A percentile compares a stretch with the other conserved stretches of the same genome.
Conservation (phyloP, 1,139 yeast genomes). For the Suhomyces bokatorum region DNA sequence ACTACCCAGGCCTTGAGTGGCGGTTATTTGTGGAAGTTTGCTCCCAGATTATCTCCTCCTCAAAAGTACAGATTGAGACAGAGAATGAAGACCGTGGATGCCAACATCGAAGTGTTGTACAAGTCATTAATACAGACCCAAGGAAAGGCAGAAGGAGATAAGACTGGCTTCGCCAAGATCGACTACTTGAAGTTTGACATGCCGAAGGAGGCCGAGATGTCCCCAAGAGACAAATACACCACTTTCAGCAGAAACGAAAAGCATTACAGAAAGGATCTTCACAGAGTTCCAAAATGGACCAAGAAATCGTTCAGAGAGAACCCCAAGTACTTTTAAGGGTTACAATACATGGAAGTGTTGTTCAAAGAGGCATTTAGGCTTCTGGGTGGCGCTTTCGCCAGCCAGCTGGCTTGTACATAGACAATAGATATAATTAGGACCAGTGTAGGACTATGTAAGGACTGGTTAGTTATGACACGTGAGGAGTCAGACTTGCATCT, state of each 20-base stretch:
- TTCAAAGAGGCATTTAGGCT: background rate
- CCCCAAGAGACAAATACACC: conserved; percentile 79
- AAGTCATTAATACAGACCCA: conserved; percentile 47
- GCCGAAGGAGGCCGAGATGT: conserved; percentile 84
- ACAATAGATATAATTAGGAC: conserved; percentile 1
- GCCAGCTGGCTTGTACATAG: conserved; percentile 9
- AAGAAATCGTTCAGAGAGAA: conserved; percentile 76
- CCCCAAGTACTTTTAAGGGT: conserved; percentile 66
- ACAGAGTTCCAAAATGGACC: conserved; percentile 88
- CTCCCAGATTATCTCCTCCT: conserved; percentile 68
- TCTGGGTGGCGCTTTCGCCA: background rate
- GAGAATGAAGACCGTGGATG: conserved; percentile 79
- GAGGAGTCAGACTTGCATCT: too few relatives aligned
- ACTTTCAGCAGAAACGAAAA: conserved; percentile 74
- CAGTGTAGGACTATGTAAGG: background rate
- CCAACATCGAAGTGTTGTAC: conserved; percentile 69
- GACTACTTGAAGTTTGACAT: conserved; percentile 55
- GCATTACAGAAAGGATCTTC: conserved; percentile 86
- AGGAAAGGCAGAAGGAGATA: conserved; percentile 32
- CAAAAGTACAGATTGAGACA: conserved; percentile 84
- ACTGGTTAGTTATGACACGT: too few relatives aligned
- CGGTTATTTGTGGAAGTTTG: conserved; percentile 80
- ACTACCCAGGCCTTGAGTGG: conserved; percentile 64
- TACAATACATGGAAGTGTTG: background rate
- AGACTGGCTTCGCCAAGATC: conserved; percentile 52